Base-by-base conservation (phyloP, 2,329 filamentous ascomycete species). In the Exophiala viscosa region DNA sequence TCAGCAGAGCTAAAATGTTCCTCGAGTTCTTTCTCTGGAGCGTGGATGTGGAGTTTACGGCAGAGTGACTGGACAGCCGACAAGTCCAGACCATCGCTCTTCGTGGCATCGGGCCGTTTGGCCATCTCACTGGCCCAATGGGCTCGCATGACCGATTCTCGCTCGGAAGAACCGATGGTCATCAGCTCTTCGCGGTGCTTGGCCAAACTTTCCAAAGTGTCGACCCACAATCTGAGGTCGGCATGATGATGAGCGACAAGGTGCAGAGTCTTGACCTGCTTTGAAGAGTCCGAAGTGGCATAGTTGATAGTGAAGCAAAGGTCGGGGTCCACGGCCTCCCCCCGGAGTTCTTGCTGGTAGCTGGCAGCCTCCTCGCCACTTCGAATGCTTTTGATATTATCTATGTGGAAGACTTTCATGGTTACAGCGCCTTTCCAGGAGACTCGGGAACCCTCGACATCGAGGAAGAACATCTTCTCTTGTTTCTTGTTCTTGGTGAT, bases 241-340 rank as follows among this genome's bases (percentile, higher is more conserved):
- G 84, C 81, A 42, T 84, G 76, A 56, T 86, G 85, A 9, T 86
- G 85, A 20, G 91, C 89, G 52, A 96, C 84, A 46, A 99, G 78
- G 69, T 97, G 90, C 75, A 97, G 83, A 7, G 86, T 86, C 69
- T 96, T 96, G 63, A 81, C 76, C 5, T 75, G 70, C 66, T 90
- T 92, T 7, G 86, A 85, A 56, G 85, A 86, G 62, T 90, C 87
- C 0, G 87, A 84, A 34, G 89, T 81, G 0, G 84, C 82, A 69
- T 96, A 96, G 48, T 96, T 81, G 60, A 99, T 90, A 23, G 91
- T 95, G 65, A 97, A 92, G 81, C 91, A 95, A 11, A 83, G 82
- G 6, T 78, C 73, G 63, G 91, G 86, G 35, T 84, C 80, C 5
- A 81, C 74, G 46, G 85, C 80, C 0, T 85, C 73, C 17, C 93